Percentiles rank a stretch among this genome's conserved stretches.
Conservation (phyloP, 2,329 filamentous ascomycete species). For the Calonectria montana region DNA sequence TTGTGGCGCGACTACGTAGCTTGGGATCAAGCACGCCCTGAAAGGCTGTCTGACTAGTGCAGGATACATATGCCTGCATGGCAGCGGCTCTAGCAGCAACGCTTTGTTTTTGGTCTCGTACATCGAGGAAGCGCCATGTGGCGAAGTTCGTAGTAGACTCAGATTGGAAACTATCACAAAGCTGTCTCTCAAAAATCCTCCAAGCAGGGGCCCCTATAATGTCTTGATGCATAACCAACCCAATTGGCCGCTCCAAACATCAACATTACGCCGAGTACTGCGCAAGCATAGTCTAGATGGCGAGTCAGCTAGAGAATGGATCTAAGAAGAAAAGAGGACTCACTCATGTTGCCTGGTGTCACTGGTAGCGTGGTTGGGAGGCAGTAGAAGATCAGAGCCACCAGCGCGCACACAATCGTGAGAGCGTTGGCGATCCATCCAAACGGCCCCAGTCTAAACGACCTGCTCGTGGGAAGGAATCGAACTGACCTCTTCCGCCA, state of each 20-base stretch:
- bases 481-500: constrained; percentile 13
- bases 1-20: neutral
- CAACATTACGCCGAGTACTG: constrained; percentile 15
- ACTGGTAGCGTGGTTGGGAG: constrained; percentile 23
- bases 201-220: constrained; percentile 12
- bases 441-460: constrained; percentile 15
- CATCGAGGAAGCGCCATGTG: neutral
- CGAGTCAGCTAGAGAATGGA: neutral
- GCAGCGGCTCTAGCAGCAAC: neutral
- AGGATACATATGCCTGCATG: neutral
- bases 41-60: neutral
- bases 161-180: neutral
- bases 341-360: constrained; percentile 22
- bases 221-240: constrained; percentile 19
- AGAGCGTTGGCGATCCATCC: constrained; percentile 22
- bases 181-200: constrained; percentile 14
- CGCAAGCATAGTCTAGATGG: constrained; percentile 14
- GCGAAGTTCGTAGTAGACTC: neutral
- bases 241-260: constrained; percentile 13
- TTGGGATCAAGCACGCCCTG: neutral
- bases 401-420: constrained; percentile 15
- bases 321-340: neutral
- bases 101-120: neutral
- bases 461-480: constrained; percentile 13
- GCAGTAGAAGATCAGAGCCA: constrained; percentile 16